A percentile compares a stretch with the other conserved stretches of the same genome.
Evolutionary conservation across 2,329 filamentous ascomycete genomes (phyloP).

Genomic region (Bipolaris oryzae): DNA sequence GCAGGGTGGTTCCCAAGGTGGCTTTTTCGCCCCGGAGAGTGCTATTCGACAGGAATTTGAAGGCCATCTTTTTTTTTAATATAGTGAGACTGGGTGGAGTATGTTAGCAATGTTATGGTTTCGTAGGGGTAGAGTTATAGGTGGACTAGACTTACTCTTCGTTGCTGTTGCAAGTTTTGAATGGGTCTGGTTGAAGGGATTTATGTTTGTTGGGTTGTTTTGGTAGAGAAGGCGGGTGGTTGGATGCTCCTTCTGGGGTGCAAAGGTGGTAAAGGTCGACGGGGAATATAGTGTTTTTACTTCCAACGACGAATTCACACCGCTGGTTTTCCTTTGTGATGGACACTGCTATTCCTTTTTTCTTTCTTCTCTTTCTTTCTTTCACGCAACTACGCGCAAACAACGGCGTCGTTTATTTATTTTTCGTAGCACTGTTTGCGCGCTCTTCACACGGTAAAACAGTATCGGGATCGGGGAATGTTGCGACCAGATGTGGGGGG

Average conservation of each 20-base stretch:
- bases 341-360: neutral
- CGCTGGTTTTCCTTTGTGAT: neutral
- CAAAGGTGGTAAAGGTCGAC: neutral
- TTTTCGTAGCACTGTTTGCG: neutral
- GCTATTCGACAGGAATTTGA: slow-evolving; percentile 40
- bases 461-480: neutral
- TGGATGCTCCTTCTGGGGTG: neutral
- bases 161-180: too few relatives aligned
- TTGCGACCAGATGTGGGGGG: neutral
- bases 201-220: neutral
- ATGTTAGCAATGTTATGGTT: too few relatives aligned
- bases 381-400: neutral
- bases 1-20: slow-evolving; percentile 28
- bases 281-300: neutral
- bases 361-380: neutral
- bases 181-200: too few relatives aligned
- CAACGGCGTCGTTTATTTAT: neutral
- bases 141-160: neutral
- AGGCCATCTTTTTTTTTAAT: slow-evolving; percentile 25
- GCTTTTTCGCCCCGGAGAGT: slow-evolving; percentile 41
- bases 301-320: neutral
- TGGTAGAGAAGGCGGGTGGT: neutral
- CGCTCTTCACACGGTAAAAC: neutral
- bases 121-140: too few relatives aligned
- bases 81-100: neutral